These are phyloP conservation scores for Quercus alba DNA, from an alignment of 306 rosid species.

Conservation along the genomic window DNA sequence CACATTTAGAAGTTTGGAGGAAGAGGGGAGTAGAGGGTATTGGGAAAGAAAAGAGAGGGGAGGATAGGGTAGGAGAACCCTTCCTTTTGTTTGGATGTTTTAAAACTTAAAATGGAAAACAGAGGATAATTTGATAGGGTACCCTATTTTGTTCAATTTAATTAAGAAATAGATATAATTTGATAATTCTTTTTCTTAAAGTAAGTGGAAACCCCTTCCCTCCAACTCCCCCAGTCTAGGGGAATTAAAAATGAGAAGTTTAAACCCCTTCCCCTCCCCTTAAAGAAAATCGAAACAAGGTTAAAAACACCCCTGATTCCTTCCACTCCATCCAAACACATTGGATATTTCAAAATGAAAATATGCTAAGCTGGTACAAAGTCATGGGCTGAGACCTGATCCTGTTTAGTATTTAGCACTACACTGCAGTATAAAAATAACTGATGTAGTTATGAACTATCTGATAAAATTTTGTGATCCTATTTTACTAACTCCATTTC, in stretches of 20 bases:
- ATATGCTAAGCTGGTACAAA: background rate
- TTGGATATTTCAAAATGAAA: background rate
- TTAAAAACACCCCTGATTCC: no score
- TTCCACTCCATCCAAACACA: no score
- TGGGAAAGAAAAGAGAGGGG: no score
- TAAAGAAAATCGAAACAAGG: no score
- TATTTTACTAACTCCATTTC: background rate
- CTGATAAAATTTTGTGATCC: background rate
- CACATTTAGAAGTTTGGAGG: no score
- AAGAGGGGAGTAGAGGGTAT: no score
- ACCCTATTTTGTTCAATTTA: background rate
- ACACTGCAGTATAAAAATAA: background rate
- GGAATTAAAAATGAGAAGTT: background rate
- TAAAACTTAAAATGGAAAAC: no score
- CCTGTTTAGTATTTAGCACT: background rate
- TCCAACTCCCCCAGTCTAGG: background rate
- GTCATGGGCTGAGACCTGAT: background rate
- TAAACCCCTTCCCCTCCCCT: no score
- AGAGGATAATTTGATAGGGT: no score
- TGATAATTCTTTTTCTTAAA: background rate
- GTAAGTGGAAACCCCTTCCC: no score
- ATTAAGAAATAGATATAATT: background rate
- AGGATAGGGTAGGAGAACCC: no score
- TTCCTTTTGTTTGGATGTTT: no score
- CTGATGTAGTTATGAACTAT: background rate